Percentiles rank a stretch among this genome's conserved stretches.
Conservation (phyloP, 768 basidiomycete species). For the Antrodiella citrinella region DNA sequence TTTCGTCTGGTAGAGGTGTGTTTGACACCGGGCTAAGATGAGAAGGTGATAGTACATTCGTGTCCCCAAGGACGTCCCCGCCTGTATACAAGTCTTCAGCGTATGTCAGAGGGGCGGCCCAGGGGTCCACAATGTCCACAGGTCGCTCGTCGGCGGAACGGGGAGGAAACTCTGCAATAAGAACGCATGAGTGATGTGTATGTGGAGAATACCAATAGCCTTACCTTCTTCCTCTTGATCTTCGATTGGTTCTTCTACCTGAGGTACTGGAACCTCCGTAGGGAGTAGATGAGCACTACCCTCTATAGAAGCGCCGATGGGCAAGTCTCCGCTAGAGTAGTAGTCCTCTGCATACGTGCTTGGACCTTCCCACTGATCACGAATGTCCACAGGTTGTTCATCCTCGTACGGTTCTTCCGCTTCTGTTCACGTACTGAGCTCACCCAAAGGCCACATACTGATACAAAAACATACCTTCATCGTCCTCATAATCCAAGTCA, state of each 20-base stretch:
- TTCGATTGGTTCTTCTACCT: neutral
- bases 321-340: conserved; percentile 36
- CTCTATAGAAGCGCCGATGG: neutral
- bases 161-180: conserved; percentile 5
- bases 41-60: conserved; percentile 14
- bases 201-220: neutral
- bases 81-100: conserved; percentile 38
- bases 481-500: conserved; percentile 5
- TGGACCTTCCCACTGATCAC: conserved; percentile 34
- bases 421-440: too few relatives aligned
- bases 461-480: conserved; percentile 8
- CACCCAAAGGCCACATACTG: too few relatives aligned
- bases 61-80: conserved; percentile 24
- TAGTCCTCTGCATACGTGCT: conserved; percentile 34
- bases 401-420: conserved; percentile 4
- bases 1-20: conserved; percentile 13
- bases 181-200: neutral
- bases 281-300: conserved; percentile 23
- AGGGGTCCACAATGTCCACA: conserved; percentile 28
- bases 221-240: conserved; percentile 1
- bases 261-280: conserved; percentile 12
- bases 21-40: conserved; percentile 10
- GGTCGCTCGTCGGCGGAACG: conserved; percentile 6
- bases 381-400: conserved; percentile 20
- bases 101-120: conserved; percentile 30